Percentiles rank a stretch among this genome's conserved stretches.
Evolutionary conservation across 179 eudicot species (phyloP).

Genomic region (Beta macrorhiza): DNA sequence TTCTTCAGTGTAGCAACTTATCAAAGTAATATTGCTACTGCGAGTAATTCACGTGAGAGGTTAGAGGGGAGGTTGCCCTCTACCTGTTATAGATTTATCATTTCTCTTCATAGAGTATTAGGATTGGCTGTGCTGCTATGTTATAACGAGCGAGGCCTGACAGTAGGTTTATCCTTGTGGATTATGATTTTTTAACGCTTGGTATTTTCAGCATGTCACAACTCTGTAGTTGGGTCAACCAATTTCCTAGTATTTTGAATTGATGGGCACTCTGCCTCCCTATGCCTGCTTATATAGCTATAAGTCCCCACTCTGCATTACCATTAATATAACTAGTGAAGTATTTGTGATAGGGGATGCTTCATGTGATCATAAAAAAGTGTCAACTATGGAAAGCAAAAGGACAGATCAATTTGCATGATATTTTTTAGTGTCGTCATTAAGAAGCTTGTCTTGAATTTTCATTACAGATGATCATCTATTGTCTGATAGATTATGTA

Average conservation of each 20-base stretch:
- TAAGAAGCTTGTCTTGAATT: neutral
- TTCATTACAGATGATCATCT: neutral
- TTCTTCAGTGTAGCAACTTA: no score
- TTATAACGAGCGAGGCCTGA: neutral
- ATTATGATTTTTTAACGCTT: neutral
- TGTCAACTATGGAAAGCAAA: neutral
- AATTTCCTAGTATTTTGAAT: neutral
- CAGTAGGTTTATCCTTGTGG: neutral
- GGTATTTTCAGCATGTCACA: neutral
- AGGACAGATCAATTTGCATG: slow-evolving; percentile 9
- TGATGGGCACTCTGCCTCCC: neutral
- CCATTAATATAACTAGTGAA: neutral
- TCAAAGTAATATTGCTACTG: no score
- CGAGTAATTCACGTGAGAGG: no score
- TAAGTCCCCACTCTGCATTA: neutral
- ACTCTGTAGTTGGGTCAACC: neutral
- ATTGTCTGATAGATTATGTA: slow-evolving; percentile 10
- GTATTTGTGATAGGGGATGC: neutral
- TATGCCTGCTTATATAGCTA: neutral
- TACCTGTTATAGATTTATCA: no score
- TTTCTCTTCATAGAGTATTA: neutral
- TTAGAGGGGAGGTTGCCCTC: no score
- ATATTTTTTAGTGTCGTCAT: neutral
- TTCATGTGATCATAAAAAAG: neutral
- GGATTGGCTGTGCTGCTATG: neutral